Evolutionary conservation across 2,329 filamentous ascomycete genomes (phyloP).

Genomic region (Phoma sp.): DNA sequence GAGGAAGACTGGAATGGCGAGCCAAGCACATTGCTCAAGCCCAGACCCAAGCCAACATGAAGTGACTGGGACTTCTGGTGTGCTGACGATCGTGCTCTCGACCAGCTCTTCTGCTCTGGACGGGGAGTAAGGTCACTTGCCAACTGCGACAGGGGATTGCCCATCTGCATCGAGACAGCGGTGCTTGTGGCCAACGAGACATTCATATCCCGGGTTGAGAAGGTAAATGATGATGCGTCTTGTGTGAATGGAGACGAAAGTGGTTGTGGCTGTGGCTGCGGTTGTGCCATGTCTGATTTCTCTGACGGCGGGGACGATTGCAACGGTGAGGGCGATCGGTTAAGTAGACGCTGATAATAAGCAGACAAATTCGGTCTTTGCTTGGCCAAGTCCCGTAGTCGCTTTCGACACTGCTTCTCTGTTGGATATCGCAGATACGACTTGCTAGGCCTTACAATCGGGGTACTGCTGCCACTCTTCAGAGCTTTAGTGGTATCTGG

Average conservation of each 20-base stretch:
- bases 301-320: constrained; percentile 48
- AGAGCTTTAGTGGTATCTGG: constrained; percentile 53
- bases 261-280: constrained; percentile 41
- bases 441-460: constrained; percentile 50
- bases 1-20: constrained; percentile 52
- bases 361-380: constrained; percentile 68
- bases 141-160: constrained; percentile 57
- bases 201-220: constrained; percentile 60
- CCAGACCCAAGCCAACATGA: constrained; percentile 56
- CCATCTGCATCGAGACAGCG: constrained; percentile 60
- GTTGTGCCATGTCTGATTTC: constrained; percentile 23
- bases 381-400: constrained; percentile 67
- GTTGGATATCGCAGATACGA: constrained; percentile 61
- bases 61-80: constrained; percentile 61
- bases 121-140: constrained; percentile 47
- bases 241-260: constrained; percentile 48
- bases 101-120: constrained; percentile 51
- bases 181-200: constrained; percentile 60
- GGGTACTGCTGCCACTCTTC: constrained; percentile 58
- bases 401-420: constrained; percentile 64
- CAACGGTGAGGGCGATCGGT: constrained; percentile 67
- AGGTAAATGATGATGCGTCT: constrained; percentile 33
- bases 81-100: constrained; percentile 55
- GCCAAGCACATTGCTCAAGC: constrained; percentile 50
- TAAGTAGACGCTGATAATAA: constrained; percentile 69